These are phyloP conservation scores for Astrothelium macrocarpum DNA, from an alignment of 495 filamentous ascomycete species.

Conservation along the genomic window DNA sequence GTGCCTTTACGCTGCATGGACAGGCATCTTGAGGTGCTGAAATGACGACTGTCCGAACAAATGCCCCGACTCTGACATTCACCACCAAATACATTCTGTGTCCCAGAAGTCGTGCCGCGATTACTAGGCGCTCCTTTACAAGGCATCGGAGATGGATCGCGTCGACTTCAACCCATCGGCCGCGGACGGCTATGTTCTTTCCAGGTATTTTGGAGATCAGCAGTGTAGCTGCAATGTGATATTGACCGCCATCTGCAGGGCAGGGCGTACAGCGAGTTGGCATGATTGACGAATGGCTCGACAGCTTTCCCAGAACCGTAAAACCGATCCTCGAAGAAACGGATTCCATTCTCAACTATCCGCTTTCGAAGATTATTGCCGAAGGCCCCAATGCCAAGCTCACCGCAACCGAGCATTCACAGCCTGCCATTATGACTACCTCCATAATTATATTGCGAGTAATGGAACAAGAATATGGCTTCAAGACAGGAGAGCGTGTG, in stretches of 20 bases:
- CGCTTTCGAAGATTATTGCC: slow-evolving; percentile 66
- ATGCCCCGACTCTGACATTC: background rate
- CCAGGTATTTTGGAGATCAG: slow-evolving; percentile 23
- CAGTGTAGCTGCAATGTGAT: background rate
- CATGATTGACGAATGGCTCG: slow-evolving; percentile 78
- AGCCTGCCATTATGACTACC: slow-evolving; percentile 93
- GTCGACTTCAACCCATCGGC: slow-evolving; percentile 19
- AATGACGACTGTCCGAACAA: background rate
- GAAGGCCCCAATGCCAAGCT: slow-evolving; percentile 65
- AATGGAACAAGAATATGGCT: slow-evolving; percentile 75
- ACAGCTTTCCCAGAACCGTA: slow-evolving; percentile 69
- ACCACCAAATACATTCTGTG: background rate
- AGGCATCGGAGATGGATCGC: slow-evolving; percentile 17
- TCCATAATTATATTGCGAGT: slow-evolving; percentile 85
- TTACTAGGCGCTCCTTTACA: background rate
- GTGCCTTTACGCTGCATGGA: background rate
- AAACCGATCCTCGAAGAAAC: slow-evolving; percentile 68
- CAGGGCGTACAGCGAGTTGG: slow-evolving; percentile 92
- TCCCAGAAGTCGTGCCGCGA: background rate
- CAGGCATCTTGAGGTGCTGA: background rate
- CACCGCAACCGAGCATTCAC: slow-evolving; percentile 75
- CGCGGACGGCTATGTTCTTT: slow-evolving; percentile 36
- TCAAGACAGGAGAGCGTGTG: slow-evolving; percentile 54
- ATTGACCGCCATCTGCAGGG: slow-evolving; percentile 39
- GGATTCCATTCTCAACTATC: slow-evolving; percentile 59